Evolutionary conservation across 1,284 basidiomycete species (phyloP).

Genomic region (Macrocystidia cucumis): DNA sequence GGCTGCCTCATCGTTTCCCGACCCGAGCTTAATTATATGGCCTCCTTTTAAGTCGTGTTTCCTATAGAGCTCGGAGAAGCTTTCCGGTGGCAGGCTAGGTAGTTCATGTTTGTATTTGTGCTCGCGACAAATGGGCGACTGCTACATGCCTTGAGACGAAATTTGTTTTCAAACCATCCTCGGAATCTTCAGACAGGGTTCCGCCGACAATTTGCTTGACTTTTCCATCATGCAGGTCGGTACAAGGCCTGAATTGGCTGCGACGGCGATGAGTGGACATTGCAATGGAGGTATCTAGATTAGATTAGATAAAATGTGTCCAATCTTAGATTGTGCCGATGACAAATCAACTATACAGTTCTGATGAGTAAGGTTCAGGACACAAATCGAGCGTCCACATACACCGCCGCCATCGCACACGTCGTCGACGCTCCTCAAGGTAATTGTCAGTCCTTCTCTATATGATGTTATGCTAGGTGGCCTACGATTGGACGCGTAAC

Average conservation of each 20-base stretch:
- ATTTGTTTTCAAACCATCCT: slow-evolving; percentile 76
- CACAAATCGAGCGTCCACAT: slow-evolving; percentile 18
- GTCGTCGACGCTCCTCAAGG: slow-evolving; percentile 34
- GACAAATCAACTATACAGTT: slow-evolving; percentile 35
- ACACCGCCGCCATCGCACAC: no score
- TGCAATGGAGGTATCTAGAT: slow-evolving; percentile 5
- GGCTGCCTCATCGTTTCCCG: slow-evolving; percentile 85
- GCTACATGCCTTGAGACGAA: slow-evolving; percentile 79
- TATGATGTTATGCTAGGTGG: background rate
- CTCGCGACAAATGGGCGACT: slow-evolving; percentile 1
- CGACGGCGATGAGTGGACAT: no score
- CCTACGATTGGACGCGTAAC: no score
- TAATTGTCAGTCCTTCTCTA: slow-evolving; percentile 16
- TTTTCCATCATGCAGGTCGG: slow-evolving; percentile 90
- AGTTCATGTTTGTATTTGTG: slow-evolving; percentile 1
- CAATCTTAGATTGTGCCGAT: slow-evolving; percentile 14
- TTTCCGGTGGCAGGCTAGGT: slow-evolving; percentile 68
- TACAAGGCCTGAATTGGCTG: slow-evolving; percentile 84
- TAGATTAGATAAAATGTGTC: slow-evolving; percentile 15
- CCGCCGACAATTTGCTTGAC: slow-evolving; percentile 99
- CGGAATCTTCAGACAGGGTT: slow-evolving; percentile 67
- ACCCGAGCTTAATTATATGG: slow-evolving; percentile 96
- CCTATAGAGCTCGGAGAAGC: slow-evolving; percentile 81
- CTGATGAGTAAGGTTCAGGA: slow-evolving; percentile 32
- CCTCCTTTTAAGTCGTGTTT: slow-evolving; percentile 71